Percentiles rank a stretch among this genome's conserved stretches.
Evolutionary conservation across 495 filamentous ascomycete genomes (phyloP).

Genomic region (Aspergillus conjunctus): DNA sequence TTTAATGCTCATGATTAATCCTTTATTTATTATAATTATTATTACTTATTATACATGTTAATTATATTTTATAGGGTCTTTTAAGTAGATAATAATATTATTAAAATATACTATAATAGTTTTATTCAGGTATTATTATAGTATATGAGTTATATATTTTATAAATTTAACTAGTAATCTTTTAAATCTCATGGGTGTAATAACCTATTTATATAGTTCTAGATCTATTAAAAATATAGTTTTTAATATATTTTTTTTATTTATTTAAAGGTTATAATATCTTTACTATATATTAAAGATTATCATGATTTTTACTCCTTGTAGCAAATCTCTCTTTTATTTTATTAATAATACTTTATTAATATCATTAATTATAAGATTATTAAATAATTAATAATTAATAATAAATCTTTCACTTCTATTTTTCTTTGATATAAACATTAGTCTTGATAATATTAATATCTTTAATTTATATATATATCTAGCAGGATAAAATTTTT

Average conservation of each 20-base stretch:
- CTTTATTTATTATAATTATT: no score
- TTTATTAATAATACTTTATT: slow-evolving; percentile 16
- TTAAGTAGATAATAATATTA: slow-evolving; percentile 1
- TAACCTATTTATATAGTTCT: slow-evolving; percentile 7
- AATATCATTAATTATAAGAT: slow-evolving; percentile 9
- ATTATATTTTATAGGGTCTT: not conserved
- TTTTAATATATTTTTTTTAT: slow-evolving; percentile 14
- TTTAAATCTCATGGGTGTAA: not conserved
- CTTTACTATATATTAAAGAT: not conserved
- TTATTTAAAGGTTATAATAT: not conserved
- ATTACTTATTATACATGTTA: no score
- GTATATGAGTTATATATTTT: not conserved
- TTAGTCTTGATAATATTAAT: not conserved
- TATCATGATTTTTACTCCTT: not conserved
- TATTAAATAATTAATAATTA: no score
- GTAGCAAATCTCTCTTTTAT: slow-evolving; percentile 8
- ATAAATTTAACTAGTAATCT: slow-evolving; percentile 1
- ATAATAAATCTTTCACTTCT: not conserved
- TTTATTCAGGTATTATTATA: not conserved
- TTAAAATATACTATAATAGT: not conserved
- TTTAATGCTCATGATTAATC: no score
- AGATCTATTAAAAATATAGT: slow-evolving; percentile 1
- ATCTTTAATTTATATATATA: not conserved
- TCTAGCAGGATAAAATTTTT: not conserved
- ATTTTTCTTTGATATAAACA: not conserved